These are phyloP conservation scores for Marasmius sp. DNA, from an alignment of 1,284 basidiomycete genomes.

Conservation along the genomic window DNA sequence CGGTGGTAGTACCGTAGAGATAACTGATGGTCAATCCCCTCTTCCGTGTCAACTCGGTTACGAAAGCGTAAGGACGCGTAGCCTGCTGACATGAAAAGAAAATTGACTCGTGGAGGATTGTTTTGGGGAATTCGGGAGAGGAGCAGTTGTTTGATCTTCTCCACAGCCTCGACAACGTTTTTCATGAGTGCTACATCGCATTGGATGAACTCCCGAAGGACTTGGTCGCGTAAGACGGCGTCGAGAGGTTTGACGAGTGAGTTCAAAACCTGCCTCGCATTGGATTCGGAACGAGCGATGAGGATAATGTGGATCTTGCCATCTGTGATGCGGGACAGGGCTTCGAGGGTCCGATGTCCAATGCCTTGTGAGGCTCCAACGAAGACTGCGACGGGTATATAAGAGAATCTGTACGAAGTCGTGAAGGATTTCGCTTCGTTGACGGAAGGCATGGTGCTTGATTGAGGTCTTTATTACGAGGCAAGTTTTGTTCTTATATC, in stretches of 20 bases:
- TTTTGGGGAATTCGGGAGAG: not conserved
- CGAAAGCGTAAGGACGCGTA: conserved; percentile 13
- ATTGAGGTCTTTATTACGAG: no score
- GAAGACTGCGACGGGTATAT: conserved; percentile 8
- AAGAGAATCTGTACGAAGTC: not conserved
- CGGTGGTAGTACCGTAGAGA: conserved; percentile 18
- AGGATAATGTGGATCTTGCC: conserved; percentile 6
- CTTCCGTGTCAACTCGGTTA: conserved; percentile 20
- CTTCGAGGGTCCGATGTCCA: conserved; percentile 2
- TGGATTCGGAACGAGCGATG: not conserved
- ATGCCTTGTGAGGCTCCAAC: conserved; percentile 6
- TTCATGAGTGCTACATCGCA: conserved; percentile 27
- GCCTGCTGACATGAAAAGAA: conserved; percentile 24
- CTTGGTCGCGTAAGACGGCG: not conserved
- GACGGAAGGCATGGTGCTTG: not conserved
- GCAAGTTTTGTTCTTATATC: no score
- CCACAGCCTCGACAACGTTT: conserved; percentile 19
- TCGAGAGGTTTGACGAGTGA: not conserved
- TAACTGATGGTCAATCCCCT: conserved; percentile 25
- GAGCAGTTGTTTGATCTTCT: conserved; percentile 1
- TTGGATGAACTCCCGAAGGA: conserved; percentile 18
- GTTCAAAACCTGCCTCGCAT: not conserved
- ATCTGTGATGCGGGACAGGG: not conserved
- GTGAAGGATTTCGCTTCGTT: not conserved
- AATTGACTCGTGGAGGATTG: conserved; percentile 19